phyloP scores from a whole-genome alignment of 495 filamentous ascomycete species.

The Opeltia flavorubescens region DNA sequence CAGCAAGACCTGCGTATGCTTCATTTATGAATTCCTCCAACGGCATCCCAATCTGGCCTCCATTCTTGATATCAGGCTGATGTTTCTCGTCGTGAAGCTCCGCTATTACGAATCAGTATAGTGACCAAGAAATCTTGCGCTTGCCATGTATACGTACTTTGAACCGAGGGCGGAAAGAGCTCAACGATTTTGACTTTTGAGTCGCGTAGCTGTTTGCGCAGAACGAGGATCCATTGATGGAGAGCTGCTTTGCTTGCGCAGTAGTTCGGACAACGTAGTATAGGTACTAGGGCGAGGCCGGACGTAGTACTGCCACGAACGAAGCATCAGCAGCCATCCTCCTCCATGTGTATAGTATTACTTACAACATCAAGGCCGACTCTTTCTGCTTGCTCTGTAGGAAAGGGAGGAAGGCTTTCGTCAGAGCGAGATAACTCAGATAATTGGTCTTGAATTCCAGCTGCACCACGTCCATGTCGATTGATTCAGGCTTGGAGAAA shows the following conservation, averaged over 20 bases:
- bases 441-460: constrained; percentile 56
- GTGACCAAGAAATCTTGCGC: neutral
- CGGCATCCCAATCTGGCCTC: constrained; percentile 41
- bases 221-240: constrained; percentile 33
- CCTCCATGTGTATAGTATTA: neutral
- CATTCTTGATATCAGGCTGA: constrained; percentile 17
- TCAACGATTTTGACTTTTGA: constrained; percentile 47
- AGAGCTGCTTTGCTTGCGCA: constrained; percentile 33
- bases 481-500: constrained; percentile 41
- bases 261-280: constrained; percentile 26
- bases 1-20: constrained; percentile 35
- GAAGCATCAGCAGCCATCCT: neutral
- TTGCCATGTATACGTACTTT: too few species aligned
- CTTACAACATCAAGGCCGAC: constrained; percentile 25
- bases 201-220: constrained; percentile 44
- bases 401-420: constrained; percentile 49
- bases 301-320: constrained; percentile 24
- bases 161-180: constrained; percentile 54
- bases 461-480: constrained; percentile 38
- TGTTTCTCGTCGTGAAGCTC: constrained; percentile 30
- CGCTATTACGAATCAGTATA: constrained; percentile 5
- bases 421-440: constrained; percentile 43
- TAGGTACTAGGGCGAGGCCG: constrained; percentile 28
- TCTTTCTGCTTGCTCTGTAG: constrained; percentile 32
- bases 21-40: constrained; percentile 42